Percentiles rank a stretch among this genome's conserved stretches.
phyloP scores from a whole-genome alignment of 305 asterid species.

The Withania somnifera region DNA sequence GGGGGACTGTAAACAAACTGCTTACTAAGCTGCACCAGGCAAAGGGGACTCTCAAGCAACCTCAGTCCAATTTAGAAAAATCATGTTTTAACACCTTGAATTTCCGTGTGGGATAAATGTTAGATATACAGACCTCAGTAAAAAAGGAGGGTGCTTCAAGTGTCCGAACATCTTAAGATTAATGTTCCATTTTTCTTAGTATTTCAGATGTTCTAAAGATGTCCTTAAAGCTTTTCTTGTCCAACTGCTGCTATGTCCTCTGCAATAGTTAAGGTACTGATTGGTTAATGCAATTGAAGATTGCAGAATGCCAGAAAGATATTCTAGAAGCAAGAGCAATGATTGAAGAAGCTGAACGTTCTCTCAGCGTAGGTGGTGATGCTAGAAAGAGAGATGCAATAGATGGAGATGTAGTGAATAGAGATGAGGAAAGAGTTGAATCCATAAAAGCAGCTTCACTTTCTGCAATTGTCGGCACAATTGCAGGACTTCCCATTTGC shows the following conservation, averaged over 20 bases:
- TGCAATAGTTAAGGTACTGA: not conserved
- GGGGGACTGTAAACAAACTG: not conserved
- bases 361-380: conserved; percentile 15
- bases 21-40: not conserved
- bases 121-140: not conserved
- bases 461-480: conserved; percentile 63
- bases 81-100: not conserved
- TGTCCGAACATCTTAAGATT: not conserved
- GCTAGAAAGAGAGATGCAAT: conserved; percentile 5
- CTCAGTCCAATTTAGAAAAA: not conserved
- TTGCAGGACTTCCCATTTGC: conserved; percentile 60
- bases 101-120: not conserved
- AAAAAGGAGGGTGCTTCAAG: not conserved
- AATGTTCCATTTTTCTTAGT: not conserved
- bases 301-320: conserved; percentile 88
- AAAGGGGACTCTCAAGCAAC: not conserved
- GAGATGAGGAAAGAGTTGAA: conserved; percentile 59
- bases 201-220: not conserved
- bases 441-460: conserved; percentile 77
- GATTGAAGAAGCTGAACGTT: conserved; percentile 77
- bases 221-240: not conserved
- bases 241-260: not conserved
- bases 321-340: conserved; percentile 68
- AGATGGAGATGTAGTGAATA: conserved; percentile 15
- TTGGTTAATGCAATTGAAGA: conserved; percentile 27